These are phyloP conservation scores for Rubia occidens DNA, from an alignment of 305 asterid genomes.

Conservation along the genomic window DNA sequence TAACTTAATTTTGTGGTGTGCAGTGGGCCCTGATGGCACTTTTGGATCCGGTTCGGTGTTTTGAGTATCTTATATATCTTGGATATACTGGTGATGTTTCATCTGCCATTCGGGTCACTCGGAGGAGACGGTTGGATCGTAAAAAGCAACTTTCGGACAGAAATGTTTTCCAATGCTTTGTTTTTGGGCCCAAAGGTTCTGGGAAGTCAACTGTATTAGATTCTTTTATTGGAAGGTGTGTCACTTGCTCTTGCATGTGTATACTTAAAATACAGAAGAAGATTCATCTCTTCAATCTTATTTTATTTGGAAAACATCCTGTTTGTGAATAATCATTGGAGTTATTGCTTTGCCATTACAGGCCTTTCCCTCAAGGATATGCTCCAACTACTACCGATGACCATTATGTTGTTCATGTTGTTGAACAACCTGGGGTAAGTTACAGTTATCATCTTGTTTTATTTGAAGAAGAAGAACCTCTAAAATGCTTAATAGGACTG, in stretches of 20 bases:
- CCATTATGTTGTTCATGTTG: constrained; percentile 59
- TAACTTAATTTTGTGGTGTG: constrained; percentile 16
- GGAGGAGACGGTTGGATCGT: constrained; percentile 85
- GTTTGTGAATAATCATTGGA: not conserved
- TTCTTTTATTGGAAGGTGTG: constrained; percentile 74
- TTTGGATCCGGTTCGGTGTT: constrained; percentile 71
- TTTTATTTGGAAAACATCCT: constrained; percentile 10
- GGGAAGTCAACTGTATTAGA: constrained; percentile 79
- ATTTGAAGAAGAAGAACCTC: not conserved
- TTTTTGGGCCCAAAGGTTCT: constrained; percentile 84
- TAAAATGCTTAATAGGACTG: not conserved
- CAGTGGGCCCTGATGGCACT: constrained; percentile 99
- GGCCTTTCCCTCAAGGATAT: constrained; percentile 75
- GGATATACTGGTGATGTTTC: constrained; percentile 88
- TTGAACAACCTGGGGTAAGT: constrained; percentile 65
- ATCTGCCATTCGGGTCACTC: constrained; percentile 71
- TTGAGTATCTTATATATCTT: constrained; percentile 78
- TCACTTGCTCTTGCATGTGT: constrained; percentile 10
- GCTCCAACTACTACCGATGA: constrained; percentile 48
- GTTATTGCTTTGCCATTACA: constrained; percentile 24
- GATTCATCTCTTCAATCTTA: not conserved
- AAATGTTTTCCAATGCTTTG: constrained; percentile 84
- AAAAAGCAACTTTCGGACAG: constrained; percentile 82
- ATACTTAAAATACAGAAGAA: not conserved
- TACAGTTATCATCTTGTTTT: constrained; percentile 10